Evolutionary conservation across 148 eudicot species (phyloP), one percentile per base, ranked within the genome.

Genomic region (Vaccinium darrowii): DNA sequence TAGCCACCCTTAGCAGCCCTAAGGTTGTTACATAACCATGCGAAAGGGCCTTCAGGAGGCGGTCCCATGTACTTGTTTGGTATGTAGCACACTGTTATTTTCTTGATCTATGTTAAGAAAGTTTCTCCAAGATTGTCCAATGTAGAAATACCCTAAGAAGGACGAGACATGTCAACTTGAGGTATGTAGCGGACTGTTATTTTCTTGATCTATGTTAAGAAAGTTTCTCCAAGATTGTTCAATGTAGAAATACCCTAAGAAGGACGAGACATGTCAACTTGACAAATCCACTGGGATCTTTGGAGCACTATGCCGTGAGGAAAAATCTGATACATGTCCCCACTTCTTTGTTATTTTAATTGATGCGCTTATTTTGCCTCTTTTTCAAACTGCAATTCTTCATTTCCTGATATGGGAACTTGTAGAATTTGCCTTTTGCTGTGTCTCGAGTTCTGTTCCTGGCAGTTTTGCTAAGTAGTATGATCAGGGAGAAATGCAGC

Each of bases 361-460:
- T 3, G 12, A 65, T 65, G 10, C 10, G 30, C 10, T 65, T 65
- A 65, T 65, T 23, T 3, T 65, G 30, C 72, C 74, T 27, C 8
- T 1, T 67, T 69, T 69, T 69, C 74, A 54, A 52, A 77, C 27
- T 79, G 67, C 25, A 79, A 21, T 79, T 54, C 50, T 79, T 30
- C 50, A 13, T 10, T 27, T 54, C 21, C 14, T 25, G 12, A 53
- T 57, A 30, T 79, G 69, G 25, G 81, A 15, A 39, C 30, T 53
- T 53, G 3, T 33, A 27, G 15, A 8, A n/a, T 8, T 30, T 5
- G 33, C 67, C 67, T 30, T 79, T 19, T 2, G 12, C 10, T 23
- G 39, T 78, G 60, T 12, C 60, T 51, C 0, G 2, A 67, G 25
- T 67, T 67, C 3, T 52, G 25, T 78, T 50, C 10, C 62, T 25